Evolutionary conservation across 179 eudicot species (phyloP).

Genomic region (Beta lomatogona): DNA sequence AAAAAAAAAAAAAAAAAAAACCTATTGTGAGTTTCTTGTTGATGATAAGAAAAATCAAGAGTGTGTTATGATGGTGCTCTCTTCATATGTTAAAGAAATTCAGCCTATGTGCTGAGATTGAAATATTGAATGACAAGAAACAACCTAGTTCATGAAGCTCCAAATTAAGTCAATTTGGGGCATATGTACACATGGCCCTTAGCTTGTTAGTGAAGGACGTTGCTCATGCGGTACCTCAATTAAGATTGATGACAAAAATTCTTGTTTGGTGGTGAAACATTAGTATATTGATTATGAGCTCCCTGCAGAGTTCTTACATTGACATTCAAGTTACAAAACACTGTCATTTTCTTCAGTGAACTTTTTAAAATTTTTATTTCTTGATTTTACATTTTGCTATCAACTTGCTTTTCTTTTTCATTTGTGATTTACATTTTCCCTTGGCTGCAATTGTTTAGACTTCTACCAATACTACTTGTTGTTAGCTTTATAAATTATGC

Average conservation of each 20-base stretch:
- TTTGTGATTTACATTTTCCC: not conserved
- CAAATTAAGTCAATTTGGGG: not conserved
- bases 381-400: not conserved
- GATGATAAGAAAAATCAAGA: not conserved
- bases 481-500: constrained; percentile 7
- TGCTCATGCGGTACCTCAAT: not conserved
- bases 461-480: not conserved
- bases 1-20: too few species aligned
- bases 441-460: not conserved
- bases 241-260: not conserved
- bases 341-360: not conserved
- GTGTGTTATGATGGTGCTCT: not conserved
- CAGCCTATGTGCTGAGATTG: not conserved
- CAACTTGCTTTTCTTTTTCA: not conserved
- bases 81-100: not conserved
- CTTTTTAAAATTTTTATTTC: not conserved
- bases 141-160: not conserved
- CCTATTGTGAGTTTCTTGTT: not conserved
- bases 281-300: not conserved
- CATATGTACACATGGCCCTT: not conserved
- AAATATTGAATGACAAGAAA: not conserved
- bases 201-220: not conserved
- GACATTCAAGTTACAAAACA: not conserved
- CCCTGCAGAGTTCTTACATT: not conserved
- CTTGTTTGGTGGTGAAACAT: not conserved